These are phyloP conservation scores for Dactylonectria macrodidyma DNA, from an alignment of 2,329 filamentous ascomycete genomes.

Conservation along the genomic window DNA sequence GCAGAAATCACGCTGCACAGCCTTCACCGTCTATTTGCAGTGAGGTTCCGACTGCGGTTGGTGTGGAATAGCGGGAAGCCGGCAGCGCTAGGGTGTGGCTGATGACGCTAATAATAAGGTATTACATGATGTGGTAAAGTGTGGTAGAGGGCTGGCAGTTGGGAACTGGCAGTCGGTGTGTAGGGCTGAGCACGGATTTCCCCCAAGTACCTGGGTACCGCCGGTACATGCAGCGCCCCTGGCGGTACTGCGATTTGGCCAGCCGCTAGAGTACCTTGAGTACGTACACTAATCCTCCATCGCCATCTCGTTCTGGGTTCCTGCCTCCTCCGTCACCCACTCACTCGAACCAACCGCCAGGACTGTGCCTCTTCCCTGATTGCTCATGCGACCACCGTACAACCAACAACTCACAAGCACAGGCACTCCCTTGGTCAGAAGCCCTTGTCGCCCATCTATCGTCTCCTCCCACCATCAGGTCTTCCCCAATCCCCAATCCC, in stretches of 20 bases:
- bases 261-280: slow-evolving; percentile 28
- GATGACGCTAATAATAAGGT: slow-evolving; percentile 45
- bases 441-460: slow-evolving; percentile 13
- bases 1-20: slow-evolving; percentile 25
- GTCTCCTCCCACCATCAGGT: slow-evolving; percentile 5
- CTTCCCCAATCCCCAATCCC: too few relatives aligned
- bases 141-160: slow-evolving; percentile 38
- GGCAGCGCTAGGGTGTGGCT: slow-evolving; percentile 48
- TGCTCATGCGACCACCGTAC: slow-evolving; percentile 13
- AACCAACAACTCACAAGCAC: slow-evolving; percentile 5
- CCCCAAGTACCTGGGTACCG: slow-evolving; percentile 21
- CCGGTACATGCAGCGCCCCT: slow-evolving; percentile 29
- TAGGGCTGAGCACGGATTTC: slow-evolving; percentile 49
- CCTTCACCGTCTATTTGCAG: slow-evolving; percentile 42
- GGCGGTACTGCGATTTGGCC: slow-evolving; percentile 26
- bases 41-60: slow-evolving; percentile 29
- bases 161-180: slow-evolving; percentile 37
- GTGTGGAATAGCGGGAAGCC: slow-evolving; percentile 46
- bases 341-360: slow-evolving; percentile 30
- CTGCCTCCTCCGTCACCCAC: not conserved
- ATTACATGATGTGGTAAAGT: slow-evolving; percentile 7
- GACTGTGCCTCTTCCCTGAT: slow-evolving; percentile 31
- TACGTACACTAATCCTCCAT: slow-evolving; percentile 17
- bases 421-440: slow-evolving; percentile 1
- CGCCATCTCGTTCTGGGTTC: not conserved